Conservation (phyloP, 1,284 basidiomycete genomes). For the Pterula multifida region DNA sequence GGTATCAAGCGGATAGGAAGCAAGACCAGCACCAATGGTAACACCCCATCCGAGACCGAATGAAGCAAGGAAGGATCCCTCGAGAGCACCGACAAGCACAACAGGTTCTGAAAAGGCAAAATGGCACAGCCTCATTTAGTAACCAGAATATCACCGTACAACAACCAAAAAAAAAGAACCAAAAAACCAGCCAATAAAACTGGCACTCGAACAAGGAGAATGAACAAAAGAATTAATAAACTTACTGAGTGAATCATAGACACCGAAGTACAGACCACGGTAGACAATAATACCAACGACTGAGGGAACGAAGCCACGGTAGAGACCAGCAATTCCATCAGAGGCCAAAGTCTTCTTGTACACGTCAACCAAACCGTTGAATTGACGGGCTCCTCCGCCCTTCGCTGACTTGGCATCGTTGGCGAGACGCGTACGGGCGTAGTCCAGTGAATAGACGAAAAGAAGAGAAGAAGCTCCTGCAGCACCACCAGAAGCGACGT, state of each 20-base stretch:
- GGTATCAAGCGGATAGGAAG: slow-evolving; percentile 91
- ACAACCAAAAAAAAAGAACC: background rate
- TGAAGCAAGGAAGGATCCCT: slow-evolving; percentile 86
- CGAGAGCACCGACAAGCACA: slow-evolving; percentile 76
- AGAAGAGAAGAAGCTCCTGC: slow-evolving; percentile 93
- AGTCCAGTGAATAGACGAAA: slow-evolving; percentile 97
- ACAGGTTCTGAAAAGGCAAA: slow-evolving; percentile 57
- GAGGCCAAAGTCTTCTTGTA: slow-evolving; percentile 89
- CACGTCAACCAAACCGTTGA: slow-evolving; percentile 92
- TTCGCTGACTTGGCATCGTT: slow-evolving; percentile 93
- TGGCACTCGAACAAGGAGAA: background rate
- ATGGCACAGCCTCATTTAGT: background rate
- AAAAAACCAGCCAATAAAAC: too few species aligned
- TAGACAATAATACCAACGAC: slow-evolving; percentile 94
- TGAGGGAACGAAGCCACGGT: slow-evolving; percentile 92
- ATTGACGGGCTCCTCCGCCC: slow-evolving; percentile 85
- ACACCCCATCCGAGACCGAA: slow-evolving; percentile 92
- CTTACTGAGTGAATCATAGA: slow-evolving; percentile 86
- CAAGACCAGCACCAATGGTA: slow-evolving; percentile 90
- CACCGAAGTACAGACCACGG: slow-evolving; percentile 93
- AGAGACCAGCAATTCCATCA: slow-evolving; percentile 83
- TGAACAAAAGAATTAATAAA: slow-evolving; percentile 13
- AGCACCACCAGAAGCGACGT: slow-evolving; percentile 94
- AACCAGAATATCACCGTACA: background rate
- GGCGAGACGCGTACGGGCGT: slow-evolving; percentile 94